Conservation (phyloP, 352 stramenopile species). For the Phytophthora sojae region DNA sequence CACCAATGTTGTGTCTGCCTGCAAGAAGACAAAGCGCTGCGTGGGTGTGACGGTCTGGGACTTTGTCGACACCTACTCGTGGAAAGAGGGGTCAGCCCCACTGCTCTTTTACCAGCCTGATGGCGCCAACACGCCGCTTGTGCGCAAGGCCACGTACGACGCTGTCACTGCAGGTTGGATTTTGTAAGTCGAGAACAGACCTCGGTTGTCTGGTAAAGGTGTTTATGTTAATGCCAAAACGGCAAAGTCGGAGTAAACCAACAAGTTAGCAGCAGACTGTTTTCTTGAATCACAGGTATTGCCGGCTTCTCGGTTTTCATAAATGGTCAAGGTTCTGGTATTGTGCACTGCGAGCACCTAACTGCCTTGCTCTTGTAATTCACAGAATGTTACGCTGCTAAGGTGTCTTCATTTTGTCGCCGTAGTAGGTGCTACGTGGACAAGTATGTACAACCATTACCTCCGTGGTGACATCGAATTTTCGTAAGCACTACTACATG, state of each 20-base stretch:
- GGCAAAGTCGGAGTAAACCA: constrained; percentile 1
- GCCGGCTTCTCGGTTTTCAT: background rate
- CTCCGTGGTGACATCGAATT: background rate
- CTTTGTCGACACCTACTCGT: constrained; percentile 33
- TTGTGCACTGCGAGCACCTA: background rate
- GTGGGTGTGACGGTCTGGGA: constrained; percentile 26
- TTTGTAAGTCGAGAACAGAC: constrained; percentile 17
- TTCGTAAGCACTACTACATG: background rate
- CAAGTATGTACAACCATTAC: background rate
- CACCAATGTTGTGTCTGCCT: constrained; percentile 21
- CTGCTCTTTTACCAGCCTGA: constrained; percentile 30
- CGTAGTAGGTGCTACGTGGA: background rate
- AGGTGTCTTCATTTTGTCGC: too few relatives aligned
- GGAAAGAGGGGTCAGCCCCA: constrained; percentile 12
- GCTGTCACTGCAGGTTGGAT: constrained; percentile 29
- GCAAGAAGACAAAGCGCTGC: constrained; percentile 28
- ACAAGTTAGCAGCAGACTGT: background rate
- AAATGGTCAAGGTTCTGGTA: background rate
- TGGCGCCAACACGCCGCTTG: constrained; percentile 20
- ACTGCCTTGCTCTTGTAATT: background rate
- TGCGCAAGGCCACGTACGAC: constrained; percentile 31
- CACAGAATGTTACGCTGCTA: too few relatives aligned
- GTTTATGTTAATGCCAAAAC: background rate
- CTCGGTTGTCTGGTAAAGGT: background rate
- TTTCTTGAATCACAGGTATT: background rate